phyloP scores from a whole-genome alignment of 1,139 yeast species.

The Blastobotrys niveus region DNA sequence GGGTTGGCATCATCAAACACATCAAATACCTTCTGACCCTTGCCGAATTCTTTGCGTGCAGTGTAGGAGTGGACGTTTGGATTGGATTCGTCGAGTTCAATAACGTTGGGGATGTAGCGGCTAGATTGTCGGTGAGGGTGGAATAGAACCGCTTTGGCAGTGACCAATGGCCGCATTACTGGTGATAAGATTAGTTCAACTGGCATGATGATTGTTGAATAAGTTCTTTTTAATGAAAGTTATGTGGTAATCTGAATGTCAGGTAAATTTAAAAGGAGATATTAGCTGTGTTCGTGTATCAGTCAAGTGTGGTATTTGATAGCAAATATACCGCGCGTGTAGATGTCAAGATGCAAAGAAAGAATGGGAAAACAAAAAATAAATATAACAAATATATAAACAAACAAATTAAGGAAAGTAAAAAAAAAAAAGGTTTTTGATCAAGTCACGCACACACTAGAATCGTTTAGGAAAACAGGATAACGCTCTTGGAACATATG shows the following conservation, averaged over 20 bases:
- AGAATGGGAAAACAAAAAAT: background rate
- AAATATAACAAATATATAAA: no score
- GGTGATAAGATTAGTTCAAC: constrained; percentile 54
- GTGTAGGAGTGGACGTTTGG: constrained; percentile 40
- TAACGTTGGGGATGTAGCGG: constrained; percentile 49
- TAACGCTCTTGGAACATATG: no score
- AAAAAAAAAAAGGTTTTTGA: no score
- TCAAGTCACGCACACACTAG: no score
- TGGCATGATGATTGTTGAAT: constrained; percentile 43
- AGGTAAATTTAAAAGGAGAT: no score
- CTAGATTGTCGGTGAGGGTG: constrained; percentile 55
- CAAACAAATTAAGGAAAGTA: no score
- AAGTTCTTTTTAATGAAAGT: background rate
- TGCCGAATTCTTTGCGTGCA: constrained; percentile 50
- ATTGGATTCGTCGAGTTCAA: constrained; percentile 39
- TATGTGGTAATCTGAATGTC: no score
- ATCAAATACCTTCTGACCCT: constrained; percentile 51
- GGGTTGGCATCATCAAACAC: constrained; percentile 46
- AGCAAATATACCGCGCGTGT: no score
- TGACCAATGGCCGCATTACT: constrained; percentile 52
- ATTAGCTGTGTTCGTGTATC: no score
- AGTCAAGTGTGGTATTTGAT: no score
- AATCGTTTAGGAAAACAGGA: no score
- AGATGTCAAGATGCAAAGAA: background rate
- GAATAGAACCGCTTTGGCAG: constrained; percentile 50